Evolutionary conservation across 2,329 filamentous ascomycete species (phyloP), one percentile per base, ranked within the genome.

Genomic region (Botryotinia narcissicola): DNA sequence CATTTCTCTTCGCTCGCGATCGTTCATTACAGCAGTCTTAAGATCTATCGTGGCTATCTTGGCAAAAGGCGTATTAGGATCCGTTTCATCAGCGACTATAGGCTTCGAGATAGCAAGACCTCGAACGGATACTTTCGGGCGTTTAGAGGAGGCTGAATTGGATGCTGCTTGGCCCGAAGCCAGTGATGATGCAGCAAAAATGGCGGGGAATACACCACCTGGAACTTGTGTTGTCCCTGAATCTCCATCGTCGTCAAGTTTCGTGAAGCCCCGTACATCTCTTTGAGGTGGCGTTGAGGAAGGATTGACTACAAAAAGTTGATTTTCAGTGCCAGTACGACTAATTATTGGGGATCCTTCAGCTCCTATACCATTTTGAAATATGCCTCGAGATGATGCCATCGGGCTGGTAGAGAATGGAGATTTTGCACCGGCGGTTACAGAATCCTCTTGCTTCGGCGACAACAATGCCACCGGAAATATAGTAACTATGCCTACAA

Each of bases 31-130:
- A 4, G 80, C 80, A 20, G 78, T 79, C 37, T 76, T 75, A 57
- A 82, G 76, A 73, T 81, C 80, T 37, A 81, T 78, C 2, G 80
- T 81, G 42, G 75, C 76, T n/a, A 82, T 79, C 72, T 75, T 76
- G 20, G 78, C 73, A 62, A 80, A 80, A 18, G 76, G 75, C 42
- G 77, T 75, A 20, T 74, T 37, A 22, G 68, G 67, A 40, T 75
- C 67, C 6, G 54, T 61, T 54, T 73, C 71, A 9, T 73, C 57
- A 54, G 73, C 42, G 37, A 77, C 70, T 10, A 81, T 75, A 46
- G 80, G 80, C 12, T 78, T 74, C 3, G 80, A 82, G 35, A 82
- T 82, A 8, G 74, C 76, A 32, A 81, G 72, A 37, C 67, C 78
- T 61, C 79, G 74, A 20, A 81, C 70, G 63, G 70, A 78, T 71